Conservation (phyloP, 345 rosid genomes). For the Salix caprea region DNA sequence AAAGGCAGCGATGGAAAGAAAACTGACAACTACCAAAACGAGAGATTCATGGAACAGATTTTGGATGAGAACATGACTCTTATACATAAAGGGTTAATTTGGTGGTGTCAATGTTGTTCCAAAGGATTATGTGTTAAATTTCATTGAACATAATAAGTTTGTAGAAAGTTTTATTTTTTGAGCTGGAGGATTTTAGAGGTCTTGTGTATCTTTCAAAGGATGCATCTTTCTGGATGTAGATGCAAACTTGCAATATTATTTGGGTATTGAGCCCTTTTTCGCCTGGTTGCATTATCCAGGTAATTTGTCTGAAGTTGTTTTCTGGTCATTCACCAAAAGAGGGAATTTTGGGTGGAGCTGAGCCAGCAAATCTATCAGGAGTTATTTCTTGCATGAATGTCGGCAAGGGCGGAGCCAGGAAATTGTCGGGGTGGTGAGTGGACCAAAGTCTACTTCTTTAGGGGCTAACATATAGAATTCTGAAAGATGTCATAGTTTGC, state of each 20-base stretch:
- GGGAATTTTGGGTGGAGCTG: neutral
- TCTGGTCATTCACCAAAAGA: neutral
- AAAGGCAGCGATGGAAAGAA: neutral
- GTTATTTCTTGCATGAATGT: constrained; percentile 2
- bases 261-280: neutral
- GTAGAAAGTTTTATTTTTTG: neutral
- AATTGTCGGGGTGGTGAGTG: constrained; percentile 1
- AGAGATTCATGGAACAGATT: neutral
- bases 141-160: neutral
- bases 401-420: no score
- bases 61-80: neutral
- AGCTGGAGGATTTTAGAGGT: neutral
- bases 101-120: neutral
- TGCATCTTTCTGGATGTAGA: neutral
- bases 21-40: no score
- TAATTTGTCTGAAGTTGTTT: neutral
- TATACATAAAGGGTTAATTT: neutral
- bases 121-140: neutral
- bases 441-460: constrained; percentile 1
- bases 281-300: neutral
- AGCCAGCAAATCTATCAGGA: constrained; percentile 1
- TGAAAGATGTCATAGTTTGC: neutral
- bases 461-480: constrained; percentile 4
- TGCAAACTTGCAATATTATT: neutral
- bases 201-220: neutral